A percentile compares a stretch with the other conserved stretches of the same genome.
Evolutionary conservation across 257 asterid species (phyloP).

Genomic region (Handroanthus guayacan): DNA sequence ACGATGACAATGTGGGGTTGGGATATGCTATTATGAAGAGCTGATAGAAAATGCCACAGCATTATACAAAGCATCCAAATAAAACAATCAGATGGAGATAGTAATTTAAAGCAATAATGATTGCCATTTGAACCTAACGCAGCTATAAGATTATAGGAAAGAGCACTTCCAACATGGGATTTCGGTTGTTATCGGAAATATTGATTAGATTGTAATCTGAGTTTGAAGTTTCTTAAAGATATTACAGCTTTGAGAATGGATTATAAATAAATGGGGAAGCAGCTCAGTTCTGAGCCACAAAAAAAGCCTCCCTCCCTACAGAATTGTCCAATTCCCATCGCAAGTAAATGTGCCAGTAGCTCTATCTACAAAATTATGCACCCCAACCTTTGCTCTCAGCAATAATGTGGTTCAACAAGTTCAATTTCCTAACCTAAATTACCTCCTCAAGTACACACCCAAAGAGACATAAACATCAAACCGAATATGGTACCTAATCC

Average conservation of each 20-base stretch:
- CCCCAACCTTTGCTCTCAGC: not conserved
- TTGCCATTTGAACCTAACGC: not conserved
- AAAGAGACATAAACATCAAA: not conserved
- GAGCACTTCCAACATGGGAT: conserved; percentile 3
- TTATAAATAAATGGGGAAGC: not conserved
- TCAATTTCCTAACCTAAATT: not conserved
- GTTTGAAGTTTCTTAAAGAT: conserved; percentile 7
- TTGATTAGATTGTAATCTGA: not conserved
- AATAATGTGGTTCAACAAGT: conserved; percentile 5
- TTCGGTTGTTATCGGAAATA: not conserved
- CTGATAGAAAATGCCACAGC: not conserved
- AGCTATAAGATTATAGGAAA: conserved; percentile 16
- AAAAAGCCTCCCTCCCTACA: not conserved
- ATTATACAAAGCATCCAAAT: conserved; percentile 3
- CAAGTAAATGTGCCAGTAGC: not conserved
- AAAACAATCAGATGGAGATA: not conserved
- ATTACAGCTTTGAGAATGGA: conserved; percentile 4
- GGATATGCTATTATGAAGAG: conserved; percentile 12
- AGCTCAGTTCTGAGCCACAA: not conserved
- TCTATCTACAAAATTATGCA: not conserved
- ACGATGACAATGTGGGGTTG: not conserved
- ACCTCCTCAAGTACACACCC: not conserved
- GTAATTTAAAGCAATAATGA: not conserved
- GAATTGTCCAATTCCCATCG: not conserved
- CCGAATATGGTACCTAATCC: not conserved